These are phyloP conservation scores for Cyclospora cayetanensis DNA, from an alignment of 169 alveolate genomes.

Conservation along the genomic window DNA sequence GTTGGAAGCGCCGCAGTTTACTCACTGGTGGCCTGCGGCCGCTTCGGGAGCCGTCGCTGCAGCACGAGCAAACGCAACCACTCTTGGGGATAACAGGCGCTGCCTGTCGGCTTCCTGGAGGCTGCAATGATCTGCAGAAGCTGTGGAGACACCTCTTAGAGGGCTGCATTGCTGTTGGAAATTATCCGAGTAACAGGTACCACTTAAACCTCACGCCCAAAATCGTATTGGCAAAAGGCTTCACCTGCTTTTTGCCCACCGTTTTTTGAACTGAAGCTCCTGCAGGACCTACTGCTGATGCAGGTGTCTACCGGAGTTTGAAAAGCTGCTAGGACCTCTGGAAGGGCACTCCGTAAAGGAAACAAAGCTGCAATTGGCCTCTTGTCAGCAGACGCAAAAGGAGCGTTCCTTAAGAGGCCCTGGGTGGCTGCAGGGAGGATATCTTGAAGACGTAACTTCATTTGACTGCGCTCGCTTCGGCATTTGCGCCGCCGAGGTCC, in stretches of 20 bases:
- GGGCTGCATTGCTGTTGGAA: not conserved
- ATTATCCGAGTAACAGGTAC: not conserved
- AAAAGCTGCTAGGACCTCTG: not conserved
- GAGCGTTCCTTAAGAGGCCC: not conserved
- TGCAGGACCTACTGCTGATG: not conserved
- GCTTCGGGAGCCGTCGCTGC: not conserved
- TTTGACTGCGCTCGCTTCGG: conserved; percentile 75
- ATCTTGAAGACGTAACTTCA: conserved; percentile 73
- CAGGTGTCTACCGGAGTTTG: not conserved
- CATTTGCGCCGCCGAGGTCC: conserved; percentile 74
- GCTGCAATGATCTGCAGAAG: not conserved
- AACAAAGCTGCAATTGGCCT: not conserved
- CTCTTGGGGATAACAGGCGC: not conserved
- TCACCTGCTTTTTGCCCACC: too few species aligned
- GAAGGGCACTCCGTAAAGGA: not conserved
- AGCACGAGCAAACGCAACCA: not conserved
- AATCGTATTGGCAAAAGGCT: not conserved
- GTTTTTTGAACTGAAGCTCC: too few species aligned
- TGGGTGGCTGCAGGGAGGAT: conserved; percentile 75
- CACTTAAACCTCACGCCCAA: not conserved
- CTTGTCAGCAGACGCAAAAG: not conserved
- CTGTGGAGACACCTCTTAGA: not conserved
- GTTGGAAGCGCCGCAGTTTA: too few species aligned
- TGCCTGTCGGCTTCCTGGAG: not conserved
- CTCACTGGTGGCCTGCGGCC: too few species aligned